A percentile compares a stretch with the other conserved stretches of the same genome.
Conservation (phyloP, 2,329 filamentous ascomycete species). For the Parascedosporium putredinis region DNA sequence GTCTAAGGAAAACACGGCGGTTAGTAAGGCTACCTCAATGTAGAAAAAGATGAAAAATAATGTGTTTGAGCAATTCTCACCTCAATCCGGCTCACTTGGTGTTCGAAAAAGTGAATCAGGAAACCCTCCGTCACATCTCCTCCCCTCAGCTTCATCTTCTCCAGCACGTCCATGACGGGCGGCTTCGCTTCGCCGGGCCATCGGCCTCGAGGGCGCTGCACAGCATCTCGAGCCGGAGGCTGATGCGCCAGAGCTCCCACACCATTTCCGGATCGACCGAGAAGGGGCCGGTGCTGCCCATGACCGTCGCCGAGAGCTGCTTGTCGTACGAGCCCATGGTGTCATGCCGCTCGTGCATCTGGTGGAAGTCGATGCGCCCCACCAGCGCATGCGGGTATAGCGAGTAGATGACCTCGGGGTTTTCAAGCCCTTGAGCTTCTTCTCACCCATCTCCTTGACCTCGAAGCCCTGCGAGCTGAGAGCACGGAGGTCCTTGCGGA, state of each 20-base stretch:
- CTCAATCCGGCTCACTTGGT: conserved; percentile 93
- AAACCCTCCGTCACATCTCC: conserved; percentile 85
- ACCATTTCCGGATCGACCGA: conserved; percentile 72
- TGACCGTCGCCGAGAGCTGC: conserved; percentile 45
- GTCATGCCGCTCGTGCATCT: conserved; percentile 32
- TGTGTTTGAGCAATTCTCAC: no score
- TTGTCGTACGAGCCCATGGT: conserved; percentile 19
- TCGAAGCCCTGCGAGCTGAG: conserved; percentile 89
- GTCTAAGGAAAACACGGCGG: conserved; percentile 40
- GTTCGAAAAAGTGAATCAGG: conserved; percentile 80
- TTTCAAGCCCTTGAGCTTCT: conserved; percentile 94
- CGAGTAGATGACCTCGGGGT: conserved; percentile 89
- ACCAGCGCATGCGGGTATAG: conserved; percentile 86
- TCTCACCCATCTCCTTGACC: conserved; percentile 91
- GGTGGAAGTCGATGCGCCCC: conserved; percentile 65
- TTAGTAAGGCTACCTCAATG: not conserved
- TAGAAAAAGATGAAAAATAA: no score
- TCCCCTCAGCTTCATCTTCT: conserved; percentile 53
- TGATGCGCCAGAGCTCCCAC: conserved; percentile 84
- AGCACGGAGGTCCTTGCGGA: conserved; percentile 77
- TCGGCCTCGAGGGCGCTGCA: conserved; percentile 74
- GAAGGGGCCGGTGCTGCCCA: conserved; percentile 56
- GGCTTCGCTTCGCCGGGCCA: conserved; percentile 44
- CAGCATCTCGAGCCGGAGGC: conserved; percentile 81
- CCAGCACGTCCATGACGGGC: conserved; percentile 74